These are phyloP conservation scores for Epichloe gansuensis DNA, from an alignment of 2,329 filamentous ascomycete species.

Conservation along the genomic window DNA sequence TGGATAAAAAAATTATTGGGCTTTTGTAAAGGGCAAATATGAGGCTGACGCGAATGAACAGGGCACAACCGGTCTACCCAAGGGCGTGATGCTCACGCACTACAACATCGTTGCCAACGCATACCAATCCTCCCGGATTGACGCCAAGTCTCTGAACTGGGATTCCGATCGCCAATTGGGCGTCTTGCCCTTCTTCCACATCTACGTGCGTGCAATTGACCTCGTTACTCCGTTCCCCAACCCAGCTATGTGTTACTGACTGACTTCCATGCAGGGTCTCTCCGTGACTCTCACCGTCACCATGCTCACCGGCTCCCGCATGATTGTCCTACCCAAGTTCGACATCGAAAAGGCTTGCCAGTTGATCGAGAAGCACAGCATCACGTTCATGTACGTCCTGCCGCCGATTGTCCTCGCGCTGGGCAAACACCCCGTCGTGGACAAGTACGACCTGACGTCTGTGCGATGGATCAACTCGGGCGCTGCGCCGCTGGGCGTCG, in stretches of 20 bases:
- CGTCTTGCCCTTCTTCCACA: slow-evolving; percentile 82
- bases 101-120: slow-evolving; percentile 70
- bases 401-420: slow-evolving; percentile 75
- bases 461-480: slow-evolving; percentile 79
- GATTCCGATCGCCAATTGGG: slow-evolving; percentile 63
- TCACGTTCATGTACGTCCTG: slow-evolving; percentile 73
- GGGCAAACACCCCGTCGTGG: slow-evolving; percentile 64
- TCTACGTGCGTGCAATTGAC: slow-evolving; percentile 49
- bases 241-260: not conserved
- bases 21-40: too few species aligned
- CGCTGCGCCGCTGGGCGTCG: slow-evolving; percentile 70
- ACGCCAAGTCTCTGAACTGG: slow-evolving; percentile 43
- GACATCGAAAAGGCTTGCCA: slow-evolving; percentile 69
- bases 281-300: slow-evolving; percentile 19
- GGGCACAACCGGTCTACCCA: slow-evolving; percentile 83
- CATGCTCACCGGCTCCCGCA: slow-evolving; percentile 50
- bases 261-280: slow-evolving; percentile 16
- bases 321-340: slow-evolving; percentile 64
- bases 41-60: slow-evolving; percentile 6
- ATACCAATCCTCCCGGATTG: slow-evolving; percentile 40
- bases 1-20: too few species aligned
- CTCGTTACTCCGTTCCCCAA: too few species aligned
- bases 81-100: slow-evolving; percentile 82
- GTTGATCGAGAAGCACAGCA: slow-evolving; percentile 59
- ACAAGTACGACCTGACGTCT: slow-evolving; percentile 67